Conservation (phyloP, 176 grass and related monocot species). For the Zoysia pacifica region DNA sequence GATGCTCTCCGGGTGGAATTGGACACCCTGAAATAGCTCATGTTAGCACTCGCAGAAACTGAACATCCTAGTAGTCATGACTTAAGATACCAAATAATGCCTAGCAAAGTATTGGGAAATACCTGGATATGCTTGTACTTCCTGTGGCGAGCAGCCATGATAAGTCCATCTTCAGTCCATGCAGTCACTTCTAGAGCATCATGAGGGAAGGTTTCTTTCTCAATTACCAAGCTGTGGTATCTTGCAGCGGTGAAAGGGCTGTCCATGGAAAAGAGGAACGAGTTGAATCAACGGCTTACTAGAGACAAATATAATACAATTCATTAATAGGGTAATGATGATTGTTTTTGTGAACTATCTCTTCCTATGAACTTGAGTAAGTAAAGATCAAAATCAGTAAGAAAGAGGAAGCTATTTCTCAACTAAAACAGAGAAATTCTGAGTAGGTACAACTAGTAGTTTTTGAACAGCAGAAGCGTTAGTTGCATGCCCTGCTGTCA, state of each 20-base stretch:
- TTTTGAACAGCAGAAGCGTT: not conserved
- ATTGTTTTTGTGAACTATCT: not conserved
- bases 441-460: not conserved
- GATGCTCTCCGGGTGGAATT: conserved; percentile 97
- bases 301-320: not conserved
- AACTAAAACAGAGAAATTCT: not conserved
- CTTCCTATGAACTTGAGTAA: not conserved
- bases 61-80: not conserved
- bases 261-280: conserved; percentile 35
- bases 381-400: not conserved
- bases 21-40: conserved; percentile 69
- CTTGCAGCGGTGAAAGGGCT: conserved; percentile 87
- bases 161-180: conserved; percentile 88
- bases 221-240: conserved; percentile 96
- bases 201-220: conserved; percentile 79
- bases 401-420: not conserved
- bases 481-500: not conserved
- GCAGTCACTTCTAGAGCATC: conserved; percentile 77
- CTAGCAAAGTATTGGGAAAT: not conserved
- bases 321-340: not conserved
- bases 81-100: not conserved
- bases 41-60: not conserved
- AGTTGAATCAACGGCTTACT: conserved; percentile 2
- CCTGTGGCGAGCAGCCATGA: conserved; percentile 86
- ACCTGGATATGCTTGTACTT: conserved; percentile 89